Percentiles rank a stretch among this genome's conserved stretches.
Conservation (phyloP, 352 stramenopile genomes). For the Peronosclerospora sorghi region DNA sequence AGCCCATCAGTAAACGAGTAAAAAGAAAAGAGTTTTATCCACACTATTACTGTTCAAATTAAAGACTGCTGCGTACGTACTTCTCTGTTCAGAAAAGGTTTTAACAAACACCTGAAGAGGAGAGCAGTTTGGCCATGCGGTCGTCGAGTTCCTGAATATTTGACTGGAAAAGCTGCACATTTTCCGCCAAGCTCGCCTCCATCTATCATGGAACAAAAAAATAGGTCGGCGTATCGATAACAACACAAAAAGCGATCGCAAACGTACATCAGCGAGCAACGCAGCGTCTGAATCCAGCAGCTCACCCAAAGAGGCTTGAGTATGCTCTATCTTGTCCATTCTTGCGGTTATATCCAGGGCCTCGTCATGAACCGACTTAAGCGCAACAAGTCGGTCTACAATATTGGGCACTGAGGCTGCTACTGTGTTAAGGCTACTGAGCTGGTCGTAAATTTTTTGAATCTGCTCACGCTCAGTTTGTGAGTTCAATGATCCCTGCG, state of each 20-base stretch:
- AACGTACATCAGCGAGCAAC: constrained; percentile 60
- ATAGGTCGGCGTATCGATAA: no score
- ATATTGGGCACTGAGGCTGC: constrained; percentile 47
- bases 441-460: constrained; percentile 58
- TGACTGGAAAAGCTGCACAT: constrained; percentile 63
- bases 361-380: constrained; percentile 69
- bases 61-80: no score
- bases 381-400: constrained; percentile 58
- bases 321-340: constrained; percentile 51
- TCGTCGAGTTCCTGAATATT: constrained; percentile 72
- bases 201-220: constrained; percentile 43
- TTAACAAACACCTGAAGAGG: neutral
- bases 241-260: no score
- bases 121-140: constrained; percentile 45
- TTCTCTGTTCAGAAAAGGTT: no score
- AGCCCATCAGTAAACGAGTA: no score
- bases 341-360: constrained; percentile 33
- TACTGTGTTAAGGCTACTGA: constrained; percentile 48
- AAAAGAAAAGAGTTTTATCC: no score
- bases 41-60: no score
- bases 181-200: constrained; percentile 58
- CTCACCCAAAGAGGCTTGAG: constrained; percentile 37
- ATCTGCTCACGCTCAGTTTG: constrained; percentile 59
- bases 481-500: constrained; percentile 41
- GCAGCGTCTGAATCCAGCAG: constrained; percentile 52